Base-by-base conservation (phyloP, 2,329 filamentous ascomycete genomes). In the Cercospora berteroae region DNA sequence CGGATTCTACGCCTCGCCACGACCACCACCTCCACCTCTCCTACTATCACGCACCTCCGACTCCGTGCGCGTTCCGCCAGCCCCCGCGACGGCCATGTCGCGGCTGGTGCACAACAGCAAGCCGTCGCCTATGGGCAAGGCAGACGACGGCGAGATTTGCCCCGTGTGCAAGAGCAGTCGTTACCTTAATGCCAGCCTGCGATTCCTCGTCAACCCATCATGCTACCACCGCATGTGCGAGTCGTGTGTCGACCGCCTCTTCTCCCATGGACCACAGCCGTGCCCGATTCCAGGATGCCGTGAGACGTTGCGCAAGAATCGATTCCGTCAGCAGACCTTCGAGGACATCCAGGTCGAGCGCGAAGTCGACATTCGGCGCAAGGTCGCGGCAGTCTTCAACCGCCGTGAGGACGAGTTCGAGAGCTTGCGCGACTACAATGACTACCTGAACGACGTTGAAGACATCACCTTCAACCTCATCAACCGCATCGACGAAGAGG, bases 171-270 rank as follows among this genome's bases (percentile, higher is more conserved):
- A 97, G 82, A 96, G 93, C 67, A 92, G 92, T 68, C 92, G 93
- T 71, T 98, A 98, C 83, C 90, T 98, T 76, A 97, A 97, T 83
- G 89, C 89, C 69, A 90, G 93, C 82, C 94, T 99, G 87, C 87
- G 90, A 71, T 98, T 99, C 82, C 90, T 95, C 74, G 94, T 99
- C 83, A 97, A 98, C 79, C 93, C 94, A 8, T 93, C 96, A 84
- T 99, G 95, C 86, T 99, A 99, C 84, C 95, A 99, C 84, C 93
- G 93, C 73, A 98, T 99, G 92, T 99, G 95, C 84, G 90, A 93
- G 79, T 94, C 92, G 66, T 99, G 95, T 82, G 94, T 98, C 50
- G 91, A 94, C 80, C 91, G 94, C 65, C 92, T 98, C 74, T 99
- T 98, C 85, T 91, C 90, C 39, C 89, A 92, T 64, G 95, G 95